phyloP scores from a whole-genome alignment of 2,329 filamentous ascomycete species.

The Ophiostoma tasmaniense region DNA sequence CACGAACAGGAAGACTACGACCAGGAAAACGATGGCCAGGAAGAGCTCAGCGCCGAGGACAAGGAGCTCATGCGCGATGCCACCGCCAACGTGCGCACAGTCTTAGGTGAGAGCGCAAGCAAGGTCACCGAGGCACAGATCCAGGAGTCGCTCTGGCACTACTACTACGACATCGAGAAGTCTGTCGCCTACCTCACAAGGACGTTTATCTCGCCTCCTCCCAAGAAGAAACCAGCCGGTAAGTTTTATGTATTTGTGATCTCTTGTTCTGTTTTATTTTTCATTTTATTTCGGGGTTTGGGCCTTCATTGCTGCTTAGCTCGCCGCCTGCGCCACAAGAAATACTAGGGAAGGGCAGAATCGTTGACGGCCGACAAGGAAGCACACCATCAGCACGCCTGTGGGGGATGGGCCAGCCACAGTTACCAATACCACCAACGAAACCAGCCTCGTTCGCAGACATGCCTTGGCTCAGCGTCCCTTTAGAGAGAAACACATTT shows the following conservation, averaged over 20 bases:
- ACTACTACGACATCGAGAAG: constrained; percentile 89
- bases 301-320: background rate
- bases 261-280: background rate
- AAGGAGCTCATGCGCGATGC: constrained; percentile 50
- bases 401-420: constrained; percentile 10
- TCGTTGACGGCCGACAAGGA: constrained; percentile 16
- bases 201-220: constrained; percentile 41
- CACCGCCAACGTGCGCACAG: constrained; percentile 56
- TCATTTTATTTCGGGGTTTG: background rate
- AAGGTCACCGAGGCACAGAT: constrained; percentile 59
- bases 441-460: constrained; percentile 61
- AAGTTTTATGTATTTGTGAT: background rate
- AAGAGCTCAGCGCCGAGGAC: constrained; percentile 41
- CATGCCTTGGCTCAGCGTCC: constrained; percentile 75
- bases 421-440: background rate
- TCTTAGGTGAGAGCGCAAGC: constrained; percentile 51
- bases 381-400: background rate
- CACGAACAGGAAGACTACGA: constrained; percentile 35
- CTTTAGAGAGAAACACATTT: constrained; percentile 54
- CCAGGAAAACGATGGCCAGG: constrained; percentile 27
- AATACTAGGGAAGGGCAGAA: background rate
- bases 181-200: constrained; percentile 71
- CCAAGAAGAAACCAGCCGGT: constrained; percentile 25
- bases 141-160: constrained; percentile 87
- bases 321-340: background rate